Evolutionary conservation across 129 eudicot genomes (phyloP), one percentile per base, ranked within the genome.

Genomic region (Ambrosia trifida): DNA sequence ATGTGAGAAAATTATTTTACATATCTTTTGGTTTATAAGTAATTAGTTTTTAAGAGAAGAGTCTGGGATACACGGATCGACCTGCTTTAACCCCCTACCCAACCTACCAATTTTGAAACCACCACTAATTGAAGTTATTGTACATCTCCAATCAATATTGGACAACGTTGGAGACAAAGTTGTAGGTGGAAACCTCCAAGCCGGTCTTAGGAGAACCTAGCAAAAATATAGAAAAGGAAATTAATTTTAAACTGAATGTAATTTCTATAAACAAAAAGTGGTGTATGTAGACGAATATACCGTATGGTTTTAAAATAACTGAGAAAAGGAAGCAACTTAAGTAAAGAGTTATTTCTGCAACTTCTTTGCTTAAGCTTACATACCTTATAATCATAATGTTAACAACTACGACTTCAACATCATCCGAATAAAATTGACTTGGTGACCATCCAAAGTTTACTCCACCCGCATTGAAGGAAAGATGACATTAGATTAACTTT

Each of bases 101-200:
- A 3, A 18, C 60, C 32, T 18, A 31, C 60, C 60, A 18, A 19
- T 18, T 19, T 51, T 53, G 60, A 18, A 31, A 53, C 60, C 60
- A 8, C 33, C 9, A 20, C n/a, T 20, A 67, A 36, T 10, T 30
- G 0, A 44, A 49, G 60, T 31, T 17, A 11, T 32, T 44, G 57
- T 89, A 92, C 98, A 92, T 86, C 84, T 89, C 96, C 98, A 92
- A 38, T 86, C 86, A 53, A 92, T 54, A 77, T 78, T 60, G 66
- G 89, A 69, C 78, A 69, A 64, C 3, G 95, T 66, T 24, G 98
- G 98, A 75, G 98, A 88, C 76, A 92, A 79, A 54, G 98, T 92
- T 71, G 98, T 86, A 20, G 96, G 96, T 70, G 87, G 85, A 54
- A 81, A 92, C 85, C 67, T 83, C 87, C 75, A 92, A 82, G 53